Evolutionary conservation across 1,139 yeast genomes (phyloP).

Genomic region (Yamadazyma siamensis): DNA sequence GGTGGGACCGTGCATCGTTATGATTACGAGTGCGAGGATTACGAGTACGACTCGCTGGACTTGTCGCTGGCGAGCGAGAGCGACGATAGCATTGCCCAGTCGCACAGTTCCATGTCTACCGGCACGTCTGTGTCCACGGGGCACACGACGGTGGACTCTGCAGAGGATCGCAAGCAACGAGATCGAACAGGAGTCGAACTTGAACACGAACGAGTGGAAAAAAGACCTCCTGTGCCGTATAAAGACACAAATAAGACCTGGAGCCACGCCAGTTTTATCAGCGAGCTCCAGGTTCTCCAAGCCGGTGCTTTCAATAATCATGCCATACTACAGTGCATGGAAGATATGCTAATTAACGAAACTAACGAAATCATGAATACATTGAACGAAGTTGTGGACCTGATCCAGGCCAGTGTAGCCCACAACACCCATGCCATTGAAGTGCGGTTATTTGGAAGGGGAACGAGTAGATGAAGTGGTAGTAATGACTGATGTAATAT

Average conservation of each 20-base stretch:
- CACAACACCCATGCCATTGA: conserved; percentile 10
- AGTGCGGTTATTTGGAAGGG: no score
- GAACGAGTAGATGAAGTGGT: background rate
- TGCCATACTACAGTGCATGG: conserved; percentile 14
- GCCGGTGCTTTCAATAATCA: conserved; percentile 7
- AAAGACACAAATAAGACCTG: conserved; percentile 1
- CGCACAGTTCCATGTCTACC: no score
- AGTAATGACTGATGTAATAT: background rate
- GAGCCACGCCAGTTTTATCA: conserved; percentile 1
- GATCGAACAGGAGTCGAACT: no score
- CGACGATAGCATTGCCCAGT: no score
- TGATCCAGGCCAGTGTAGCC: conserved; percentile 10
- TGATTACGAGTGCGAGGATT: no score
- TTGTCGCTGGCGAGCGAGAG: no score
- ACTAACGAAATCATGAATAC: conserved; percentile 9
- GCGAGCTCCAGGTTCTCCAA: conserved; percentile 6
- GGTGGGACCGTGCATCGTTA: no score
- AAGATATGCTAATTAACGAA: conserved; percentile 15
- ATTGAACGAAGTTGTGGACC: conserved; percentile 7
- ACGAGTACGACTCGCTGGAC: no score
- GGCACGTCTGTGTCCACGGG: no score
- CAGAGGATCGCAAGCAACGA: no score
- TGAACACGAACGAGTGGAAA: no score
- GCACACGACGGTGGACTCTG: no score
- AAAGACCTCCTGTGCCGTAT: conserved; percentile 2